Base-by-base conservation (phyloP, 1,139 yeast species). In the Protomyces arabidopsidicola region DNA sequence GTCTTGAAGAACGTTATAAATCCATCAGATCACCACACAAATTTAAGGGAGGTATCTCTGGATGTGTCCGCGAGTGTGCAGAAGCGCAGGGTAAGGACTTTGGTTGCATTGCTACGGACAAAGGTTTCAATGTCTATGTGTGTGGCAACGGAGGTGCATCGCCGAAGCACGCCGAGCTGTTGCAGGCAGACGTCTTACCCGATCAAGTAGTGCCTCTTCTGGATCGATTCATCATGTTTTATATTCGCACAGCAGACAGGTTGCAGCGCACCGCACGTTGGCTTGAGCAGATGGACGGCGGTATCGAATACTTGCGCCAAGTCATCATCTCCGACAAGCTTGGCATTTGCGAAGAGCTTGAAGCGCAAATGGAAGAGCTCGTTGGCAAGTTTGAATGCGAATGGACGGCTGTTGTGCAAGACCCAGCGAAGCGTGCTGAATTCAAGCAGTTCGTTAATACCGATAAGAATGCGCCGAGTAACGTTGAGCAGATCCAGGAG, bases 61-160 rank as follows among this genome's bases (percentile, higher is more conserved):
- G 77, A 8, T 74, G 77, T 68, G 72, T 74, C 45, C 69, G 77
- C 31, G 77, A 74, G 58, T 74, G 76, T 67, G 77, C 76, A 8
- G 77, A 74, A 60, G 73, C 74, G 61, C 76, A 74, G 64, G 72
- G 73, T 20, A 74, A 74, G 62, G 77, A 74, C 65, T 74, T 74
- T 65, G 75, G 75, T 5, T 67, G 72, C 2, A 73, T 74, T 65
- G 74, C 75, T 22, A 73, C 72, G 9, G 72, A 71, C 59, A 71
- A 72, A 58, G 75, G 77, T 0, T 74, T 69, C 67, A 74, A 73
- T 62, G 74, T 74, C 31, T 74, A 66, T 62, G 76, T 74, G 42
- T 76, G 76, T 16, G 77, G 76, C 34, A 74, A 74, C 63, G 77
- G 77, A 53, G 77, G 76, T 62, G 74, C 75, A 75, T 74, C 72